Evolutionary conservation across 192 early-diverging fungal genomes (phyloP), one percentile per base, ranked within the genome.

Genomic region (Lobosporangium transversale): DNA sequence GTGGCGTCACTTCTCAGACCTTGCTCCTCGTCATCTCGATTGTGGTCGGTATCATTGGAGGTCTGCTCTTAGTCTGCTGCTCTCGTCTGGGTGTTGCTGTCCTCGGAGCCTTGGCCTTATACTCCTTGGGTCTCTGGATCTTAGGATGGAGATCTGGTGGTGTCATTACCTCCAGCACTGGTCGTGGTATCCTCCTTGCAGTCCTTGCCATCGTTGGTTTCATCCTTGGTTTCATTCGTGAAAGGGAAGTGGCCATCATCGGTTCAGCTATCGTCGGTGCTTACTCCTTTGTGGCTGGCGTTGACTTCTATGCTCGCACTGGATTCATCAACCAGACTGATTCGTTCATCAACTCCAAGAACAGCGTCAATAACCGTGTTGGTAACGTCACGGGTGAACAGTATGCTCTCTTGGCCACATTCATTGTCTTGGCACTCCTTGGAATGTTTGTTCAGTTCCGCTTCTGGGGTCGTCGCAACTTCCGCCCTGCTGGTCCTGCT

Each of bases 101-200:
- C 37, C 32, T 83, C 11, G 78, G 81, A 9, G 78, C 66, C 9
- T 30, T 79, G 20, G 78, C 78, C 14, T 54, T 67, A 26, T 50
- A 80, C 9, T 65, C 81, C 8, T 36, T 83, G 49, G 81, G 81
- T 33, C 61, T 83, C 29, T 83, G 81, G 81, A 56, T 83, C 44
- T 63, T 83, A 42, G 81, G 81, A n/a, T 83, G 81, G 81, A 70
- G 64, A 47, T 53, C 53, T 20, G 71, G 63, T 37, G 63, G 79
- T 8, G 20, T 71, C 17, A 71, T 83, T 42, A 54, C 62, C 11
- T 80, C 78, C 0, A 26, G 36, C 15, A 59, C 59, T 30, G 81
- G 81, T 40, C 68, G 78, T 42, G 81, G 67, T 17, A 65, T 83
- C 37, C 48, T 83, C 5, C 67, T 83, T 10, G 66, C 53, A 21